phyloP scores from a whole-genome alignment of 1,284 basidiomycete species.

The Ustilago tritici region DNA sequence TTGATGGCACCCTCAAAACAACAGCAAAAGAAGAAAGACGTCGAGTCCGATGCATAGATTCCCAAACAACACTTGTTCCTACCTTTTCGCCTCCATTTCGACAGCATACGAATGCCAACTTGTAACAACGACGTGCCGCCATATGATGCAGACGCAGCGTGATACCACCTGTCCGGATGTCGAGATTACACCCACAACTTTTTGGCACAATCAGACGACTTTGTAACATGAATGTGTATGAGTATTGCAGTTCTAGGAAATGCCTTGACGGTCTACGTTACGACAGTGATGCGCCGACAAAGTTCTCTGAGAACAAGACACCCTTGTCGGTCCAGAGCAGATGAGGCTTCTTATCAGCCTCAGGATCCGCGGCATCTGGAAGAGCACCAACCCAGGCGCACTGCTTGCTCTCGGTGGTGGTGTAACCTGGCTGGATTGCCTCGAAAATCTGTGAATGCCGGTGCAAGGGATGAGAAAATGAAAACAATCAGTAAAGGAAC shows the following conservation, averaged over 20 bases:
- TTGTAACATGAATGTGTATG: background rate
- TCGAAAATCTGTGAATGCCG: slow-evolving; percentile 62
- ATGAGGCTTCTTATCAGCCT: slow-evolving; percentile 61
- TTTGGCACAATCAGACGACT: background rate
- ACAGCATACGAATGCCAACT: slow-evolving; percentile 10
- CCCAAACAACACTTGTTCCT: background rate
- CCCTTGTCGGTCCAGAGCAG: slow-evolving; percentile 63
- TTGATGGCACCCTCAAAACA: background rate
- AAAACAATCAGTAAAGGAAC: slow-evolving; percentile 1
- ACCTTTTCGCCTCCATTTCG: background rate
- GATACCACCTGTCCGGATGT: background rate
- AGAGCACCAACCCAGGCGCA: slow-evolving; percentile 65
- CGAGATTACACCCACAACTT: background rate
- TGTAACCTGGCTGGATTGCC: slow-evolving; percentile 68
- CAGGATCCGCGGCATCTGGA: slow-evolving; percentile 58
- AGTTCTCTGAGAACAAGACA: slow-evolving; percentile 54
- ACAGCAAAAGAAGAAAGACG: slow-evolving; percentile 51
- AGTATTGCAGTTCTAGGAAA: background rate
- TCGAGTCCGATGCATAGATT: slow-evolving; percentile 52
- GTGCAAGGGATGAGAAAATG: background rate
- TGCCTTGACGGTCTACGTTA: slow-evolving; percentile 10
- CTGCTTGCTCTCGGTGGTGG: slow-evolving; percentile 54
- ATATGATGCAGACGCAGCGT: background rate
- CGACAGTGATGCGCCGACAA: slow-evolving; percentile 64
- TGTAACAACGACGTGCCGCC: background rate